Percentiles rank a stretch among this genome's conserved stretches.
These are phyloP conservation scores for Aspergillus melleus DNA, from an alignment of 2,329 filamentous ascomycete genomes.

Conservation along the genomic window DNA sequence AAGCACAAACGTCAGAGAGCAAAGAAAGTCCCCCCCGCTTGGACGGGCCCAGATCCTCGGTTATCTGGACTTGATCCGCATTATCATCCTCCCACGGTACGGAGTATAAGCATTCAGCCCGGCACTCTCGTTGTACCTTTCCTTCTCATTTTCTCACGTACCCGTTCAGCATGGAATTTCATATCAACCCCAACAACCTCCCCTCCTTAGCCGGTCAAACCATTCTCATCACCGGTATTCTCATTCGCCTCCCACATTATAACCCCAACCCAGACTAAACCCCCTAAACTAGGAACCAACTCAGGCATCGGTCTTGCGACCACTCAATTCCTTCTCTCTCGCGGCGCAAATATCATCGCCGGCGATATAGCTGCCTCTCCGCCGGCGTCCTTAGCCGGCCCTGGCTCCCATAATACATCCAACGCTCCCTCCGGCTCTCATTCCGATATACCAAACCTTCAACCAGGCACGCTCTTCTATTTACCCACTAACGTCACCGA, in stretches of 20 bases:
- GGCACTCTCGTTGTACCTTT: too few relatives aligned
- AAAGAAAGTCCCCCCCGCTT: too few relatives aligned
- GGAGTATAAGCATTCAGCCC: too few relatives aligned
- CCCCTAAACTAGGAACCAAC: slow-evolving; percentile 48
- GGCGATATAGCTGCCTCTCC: slow-evolving; percentile 45
- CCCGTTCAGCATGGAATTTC: slow-evolving; percentile 3
- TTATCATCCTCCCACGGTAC: too few relatives aligned
- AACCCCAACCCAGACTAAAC: background rate
- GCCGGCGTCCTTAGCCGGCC: background rate
- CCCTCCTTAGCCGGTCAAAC: slow-evolving; percentile 49
- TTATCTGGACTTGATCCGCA: background rate
- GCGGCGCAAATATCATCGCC: slow-evolving; percentile 57
- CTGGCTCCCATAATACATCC: slow-evolving; percentile 22
- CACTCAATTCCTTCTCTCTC: slow-evolving; percentile 50
- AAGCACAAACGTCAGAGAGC: background rate
- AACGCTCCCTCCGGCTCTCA: background rate
- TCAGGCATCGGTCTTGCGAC: slow-evolving; percentile 63
- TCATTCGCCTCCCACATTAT: background rate
- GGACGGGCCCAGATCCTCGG: background rate
- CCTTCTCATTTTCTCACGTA: too few relatives aligned
- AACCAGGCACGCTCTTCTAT: slow-evolving; percentile 36
- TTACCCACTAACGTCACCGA: slow-evolving; percentile 49
- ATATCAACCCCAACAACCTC: slow-evolving; percentile 8
- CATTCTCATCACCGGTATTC: slow-evolving; percentile 54
- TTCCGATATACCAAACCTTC: slow-evolving; percentile 29